Evolutionary conservation across 1,139 yeast genomes (phyloP).

Genomic region (Hyphopichia pseudoburtonii): DNA sequence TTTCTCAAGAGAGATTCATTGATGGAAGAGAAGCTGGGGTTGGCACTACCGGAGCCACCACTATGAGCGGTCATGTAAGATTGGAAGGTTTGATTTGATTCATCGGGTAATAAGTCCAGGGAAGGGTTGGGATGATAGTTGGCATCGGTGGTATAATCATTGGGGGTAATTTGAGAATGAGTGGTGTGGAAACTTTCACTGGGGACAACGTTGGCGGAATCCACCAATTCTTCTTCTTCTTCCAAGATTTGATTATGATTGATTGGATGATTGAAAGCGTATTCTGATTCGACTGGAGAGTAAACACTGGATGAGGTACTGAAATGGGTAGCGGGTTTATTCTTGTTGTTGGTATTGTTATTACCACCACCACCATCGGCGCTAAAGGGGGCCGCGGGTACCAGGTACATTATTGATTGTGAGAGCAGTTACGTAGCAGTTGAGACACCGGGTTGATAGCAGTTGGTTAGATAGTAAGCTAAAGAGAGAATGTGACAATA

Average conservation of each 20-base stretch:
- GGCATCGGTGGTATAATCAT: not conserved
- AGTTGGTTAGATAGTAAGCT: too few relatives aligned
- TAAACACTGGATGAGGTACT: slow-evolving; percentile 38
- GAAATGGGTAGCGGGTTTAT: slow-evolving; percentile 13
- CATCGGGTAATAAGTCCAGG: slow-evolving; percentile 13
- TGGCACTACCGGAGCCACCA: slow-evolving; percentile 10
- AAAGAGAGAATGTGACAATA: too few relatives aligned
- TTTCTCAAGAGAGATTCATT: slow-evolving; percentile 31
- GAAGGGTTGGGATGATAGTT: not conserved
- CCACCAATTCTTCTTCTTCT: slow-evolving; percentile 16
- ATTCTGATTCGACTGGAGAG: slow-evolving; percentile 24
- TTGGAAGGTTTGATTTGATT: slow-evolving; percentile 27
- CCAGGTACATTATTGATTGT: slow-evolving; percentile 4
- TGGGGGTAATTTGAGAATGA: not conserved
- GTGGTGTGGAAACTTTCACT: slow-evolving; percentile 6
- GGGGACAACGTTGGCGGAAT: slow-evolving; percentile 8
- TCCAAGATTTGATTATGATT: slow-evolving; percentile 11
- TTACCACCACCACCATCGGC: not conserved
- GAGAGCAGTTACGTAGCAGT: too few relatives aligned
- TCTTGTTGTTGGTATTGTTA: not conserved
- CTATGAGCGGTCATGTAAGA: slow-evolving; percentile 26
- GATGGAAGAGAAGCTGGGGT: slow-evolving; percentile 35
- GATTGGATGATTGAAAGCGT: slow-evolving; percentile 5
- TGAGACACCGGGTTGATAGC: too few relatives aligned
- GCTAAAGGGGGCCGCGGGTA: slow-evolving; percentile 3